phyloP scores from a whole-genome alignment of 805 yeast genomes.

The Kodamaea hsintzibuensis region DNA sequence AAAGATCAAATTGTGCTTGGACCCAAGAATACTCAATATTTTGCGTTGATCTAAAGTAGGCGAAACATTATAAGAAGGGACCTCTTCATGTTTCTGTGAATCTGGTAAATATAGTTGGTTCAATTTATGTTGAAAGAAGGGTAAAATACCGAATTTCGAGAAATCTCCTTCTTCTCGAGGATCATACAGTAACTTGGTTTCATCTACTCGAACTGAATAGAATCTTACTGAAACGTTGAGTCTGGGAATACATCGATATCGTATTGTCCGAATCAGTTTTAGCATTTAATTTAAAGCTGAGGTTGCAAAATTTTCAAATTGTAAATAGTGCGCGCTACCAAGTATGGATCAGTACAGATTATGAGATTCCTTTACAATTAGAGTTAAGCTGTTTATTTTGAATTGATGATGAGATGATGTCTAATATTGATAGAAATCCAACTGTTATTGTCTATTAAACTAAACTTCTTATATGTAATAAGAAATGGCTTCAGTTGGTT shows the following conservation, averaged over 20 bases:
- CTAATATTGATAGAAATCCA: no score
- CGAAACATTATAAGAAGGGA: constrained; percentile 14
- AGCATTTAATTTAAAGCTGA: neutral
- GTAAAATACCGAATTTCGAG: constrained; percentile 22
- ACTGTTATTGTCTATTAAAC: no score
- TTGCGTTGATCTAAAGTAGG: constrained; percentile 24
- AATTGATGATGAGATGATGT: no score
- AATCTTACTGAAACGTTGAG: neutral
- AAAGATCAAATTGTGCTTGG: constrained; percentile 16
- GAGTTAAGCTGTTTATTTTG: no score
- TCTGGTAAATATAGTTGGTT: constrained; percentile 15
- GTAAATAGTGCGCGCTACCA: neutral
- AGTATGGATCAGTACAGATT: neutral
- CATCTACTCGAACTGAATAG: neutral
- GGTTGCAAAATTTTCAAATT: constrained; percentile 5
- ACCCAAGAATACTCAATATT: constrained; percentile 18
- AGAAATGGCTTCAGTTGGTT: no score
- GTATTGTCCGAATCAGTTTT: neutral
- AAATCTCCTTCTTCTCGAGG: constrained; percentile 17
- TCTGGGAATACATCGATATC: neutral
- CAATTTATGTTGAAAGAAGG: constrained; percentile 22
- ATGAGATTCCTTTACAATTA: no score
- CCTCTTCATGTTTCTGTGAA: neutral
- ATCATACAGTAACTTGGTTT: constrained; percentile 9
- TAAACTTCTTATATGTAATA: no score